Percentiles rank a stretch among this genome's conserved stretches.
phyloP scores from a whole-genome alignment of 148 eudicot genomes.

The Nepenthes gracilis region DNA sequence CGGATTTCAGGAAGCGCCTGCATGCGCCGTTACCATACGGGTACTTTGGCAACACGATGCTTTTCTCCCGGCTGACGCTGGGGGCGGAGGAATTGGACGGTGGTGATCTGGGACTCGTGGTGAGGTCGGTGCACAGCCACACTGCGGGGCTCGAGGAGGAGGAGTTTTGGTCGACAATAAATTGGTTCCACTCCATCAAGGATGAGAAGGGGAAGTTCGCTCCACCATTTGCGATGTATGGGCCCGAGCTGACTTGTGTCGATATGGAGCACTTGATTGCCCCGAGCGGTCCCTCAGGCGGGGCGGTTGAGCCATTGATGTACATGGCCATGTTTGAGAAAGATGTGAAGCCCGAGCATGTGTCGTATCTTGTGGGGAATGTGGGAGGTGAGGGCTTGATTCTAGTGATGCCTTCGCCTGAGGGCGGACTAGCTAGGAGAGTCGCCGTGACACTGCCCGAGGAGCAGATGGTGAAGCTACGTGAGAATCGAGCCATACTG shows the following conservation, averaged over 20 bases:
- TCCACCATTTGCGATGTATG: slow-evolving; percentile 28
- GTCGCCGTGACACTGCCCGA: slow-evolving; percentile 35
- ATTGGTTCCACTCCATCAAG: slow-evolving; percentile 21
- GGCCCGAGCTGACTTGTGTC: slow-evolving; percentile 42
- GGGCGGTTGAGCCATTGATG: slow-evolving; percentile 19
- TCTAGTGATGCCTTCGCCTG: slow-evolving; percentile 44
- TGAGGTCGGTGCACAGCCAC: slow-evolving; percentile 20
- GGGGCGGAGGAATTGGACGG: not conserved
- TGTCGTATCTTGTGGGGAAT: slow-evolving; percentile 35
- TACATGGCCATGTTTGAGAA: slow-evolving; percentile 33
- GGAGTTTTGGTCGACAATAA: slow-evolving; percentile 23
- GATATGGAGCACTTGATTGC: slow-evolving; percentile 34
- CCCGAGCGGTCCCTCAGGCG: not conserved
- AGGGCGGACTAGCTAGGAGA: slow-evolving; percentile 36
- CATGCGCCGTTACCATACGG: slow-evolving; percentile 26
- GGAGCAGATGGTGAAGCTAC: slow-evolving; percentile 23
- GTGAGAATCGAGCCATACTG: slow-evolving; percentile 23
- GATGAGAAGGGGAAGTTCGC: slow-evolving; percentile 21
- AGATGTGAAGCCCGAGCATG: slow-evolving; percentile 45
- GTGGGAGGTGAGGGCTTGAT: slow-evolving; percentile 46
- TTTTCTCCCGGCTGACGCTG: slow-evolving; percentile 22
- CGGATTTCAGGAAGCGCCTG: slow-evolving; percentile 33
- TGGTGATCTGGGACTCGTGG: slow-evolving; percentile 13
- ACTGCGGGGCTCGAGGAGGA: slow-evolving; percentile 23
- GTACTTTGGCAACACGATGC: slow-evolving; percentile 45